A percentile compares a stretch with the other conserved stretches of the same genome.
Evolutionary conservation across 1,284 basidiomycete species (phyloP).

Genomic region (Phylloboletellus chloephorus): DNA sequence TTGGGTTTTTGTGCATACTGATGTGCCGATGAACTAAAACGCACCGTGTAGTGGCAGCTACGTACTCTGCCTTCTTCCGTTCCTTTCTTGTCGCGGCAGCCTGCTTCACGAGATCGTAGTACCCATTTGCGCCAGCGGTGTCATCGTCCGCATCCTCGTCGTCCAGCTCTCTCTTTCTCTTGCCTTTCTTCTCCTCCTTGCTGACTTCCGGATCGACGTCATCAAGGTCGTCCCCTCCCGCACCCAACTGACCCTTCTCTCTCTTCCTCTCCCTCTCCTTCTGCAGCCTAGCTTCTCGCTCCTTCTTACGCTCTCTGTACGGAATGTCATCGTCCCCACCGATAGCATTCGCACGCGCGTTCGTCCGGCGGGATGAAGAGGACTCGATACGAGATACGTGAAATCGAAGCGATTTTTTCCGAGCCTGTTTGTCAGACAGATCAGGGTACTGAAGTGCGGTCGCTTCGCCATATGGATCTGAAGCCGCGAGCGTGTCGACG

Average conservation of each 20-base stretch:
- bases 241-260: conserved; percentile 36
- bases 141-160: conserved; percentile 36
- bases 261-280: conserved; percentile 45
- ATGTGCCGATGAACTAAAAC: conserved; percentile 16
- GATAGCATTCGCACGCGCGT: conserved; percentile 56
- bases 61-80: conserved; percentile 77
- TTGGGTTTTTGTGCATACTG: conserved; percentile 4
- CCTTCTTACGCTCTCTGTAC: conserved; percentile 63
- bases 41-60: conserved; percentile 64
- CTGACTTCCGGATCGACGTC: conserved; percentile 42
- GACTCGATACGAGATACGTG: conserved; percentile 80
- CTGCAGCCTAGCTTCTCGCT: conserved; percentile 48
- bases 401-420: conserved; percentile 80
- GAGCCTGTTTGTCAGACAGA: conserved; percentile 73
- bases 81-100: conserved; percentile 68
- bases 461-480: conserved; percentile 73
- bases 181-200: conserved; percentile 23
- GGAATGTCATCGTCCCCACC: conserved; percentile 90
- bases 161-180: conserved; percentile 44
- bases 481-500: conserved; percentile 21
- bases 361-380: conserved; percentile 62
- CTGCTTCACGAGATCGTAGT: conserved; percentile 84
- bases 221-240: conserved; percentile 63
- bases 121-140: conserved; percentile 54
- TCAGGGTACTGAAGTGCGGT: conserved; percentile 66